Evolutionary conservation across 345 rosid genomes (phyloP), one percentile per base, ranked within the genome.

Genomic region (Gossypium bickii): DNA sequence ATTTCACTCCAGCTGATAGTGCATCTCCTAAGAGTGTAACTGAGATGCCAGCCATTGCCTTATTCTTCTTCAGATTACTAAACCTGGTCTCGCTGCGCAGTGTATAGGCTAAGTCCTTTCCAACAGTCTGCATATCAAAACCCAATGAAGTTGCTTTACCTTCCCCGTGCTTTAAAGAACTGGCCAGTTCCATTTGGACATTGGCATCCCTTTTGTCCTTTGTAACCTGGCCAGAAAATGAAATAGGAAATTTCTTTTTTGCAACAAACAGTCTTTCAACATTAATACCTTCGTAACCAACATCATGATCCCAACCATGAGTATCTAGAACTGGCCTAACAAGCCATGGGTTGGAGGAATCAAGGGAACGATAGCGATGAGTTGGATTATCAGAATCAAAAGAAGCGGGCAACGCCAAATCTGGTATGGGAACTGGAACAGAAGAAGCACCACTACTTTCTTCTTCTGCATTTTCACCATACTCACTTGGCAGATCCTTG

Each of bases 301-400:
- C 89, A 78, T 96, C 99, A 76, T 92, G 99, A 82, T 96, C 98
- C 99, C 97, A 96, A 69, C 99, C 99, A 74, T 90, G 99, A 73
- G 96, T 88, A 76, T 96, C 99, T 63, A 96, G 81, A 79, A 93
- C 98, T 47, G 99, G 98, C 89, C 99, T 87, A 27, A 96, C 91
- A n/a, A 95, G 92, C 99, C 99, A 95, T 38, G 86, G 98, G 80
- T 82, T 95, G 66, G 89, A 81, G 73, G 88, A 82, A 82, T 95
- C 99, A 48, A 95, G 96, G 78, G 79, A 88, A 9, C 99, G 97
- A 75, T 86, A 95, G 18, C 98, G 90, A 74, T 95, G 99, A 55
- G 98, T 90, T 24, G 99, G 99, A 78, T 93, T 91, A 81, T 90
- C 97, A 77, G 99, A 92, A 83, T 95, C 99, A 74, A 95, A 95